phyloP scores from a whole-genome alignment of 192 early-diverging fungal genomes.

The Coemansia sp. region DNA sequence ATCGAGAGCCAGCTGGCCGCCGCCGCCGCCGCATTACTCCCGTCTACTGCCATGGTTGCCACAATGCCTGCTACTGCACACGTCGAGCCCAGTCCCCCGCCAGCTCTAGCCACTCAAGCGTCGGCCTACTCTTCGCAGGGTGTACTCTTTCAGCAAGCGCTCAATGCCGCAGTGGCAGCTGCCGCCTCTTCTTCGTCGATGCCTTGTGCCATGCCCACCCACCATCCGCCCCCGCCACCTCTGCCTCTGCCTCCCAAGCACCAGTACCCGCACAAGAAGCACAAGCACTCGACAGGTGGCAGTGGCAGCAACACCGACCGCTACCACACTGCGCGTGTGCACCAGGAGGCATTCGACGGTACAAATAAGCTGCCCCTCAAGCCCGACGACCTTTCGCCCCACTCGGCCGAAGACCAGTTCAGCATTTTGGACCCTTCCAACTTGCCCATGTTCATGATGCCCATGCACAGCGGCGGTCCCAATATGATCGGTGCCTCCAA shows the following conservation, averaged over 20 bases:
- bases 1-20: conserved; percentile 8
- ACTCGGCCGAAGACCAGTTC: conserved; percentile 38
- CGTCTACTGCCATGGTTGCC: conserved; percentile 13
- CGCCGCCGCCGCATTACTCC: background rate
- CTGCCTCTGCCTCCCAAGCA: conserved; percentile 2
- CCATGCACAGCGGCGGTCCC: conserved; percentile 4
- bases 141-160: background rate
- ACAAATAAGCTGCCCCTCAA: conserved; percentile 51
- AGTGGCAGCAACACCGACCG: conserved; percentile 16
- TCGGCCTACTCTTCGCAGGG: background rate
- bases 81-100: conserved; percentile 8
- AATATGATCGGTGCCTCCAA: background rate
- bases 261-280: conserved; percentile 16
- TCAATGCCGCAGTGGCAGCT: conserved; percentile 1
- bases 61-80: conserved; percentile 14
- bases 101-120: background rate
- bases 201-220: conserved; percentile 1
- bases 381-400: conserved; percentile 35
- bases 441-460: conserved; percentile 48
- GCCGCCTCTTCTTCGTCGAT: background rate
- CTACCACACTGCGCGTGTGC: conserved; percentile 39
- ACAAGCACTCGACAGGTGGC: conserved; percentile 18
- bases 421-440: conserved; percentile 43
- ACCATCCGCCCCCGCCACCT: conserved; percentile 4
- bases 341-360: conserved; percentile 51